phyloP scores from a whole-genome alignment of 2,329 filamentous ascomycete species.

The Xylariomycetidae sp. region DNA sequence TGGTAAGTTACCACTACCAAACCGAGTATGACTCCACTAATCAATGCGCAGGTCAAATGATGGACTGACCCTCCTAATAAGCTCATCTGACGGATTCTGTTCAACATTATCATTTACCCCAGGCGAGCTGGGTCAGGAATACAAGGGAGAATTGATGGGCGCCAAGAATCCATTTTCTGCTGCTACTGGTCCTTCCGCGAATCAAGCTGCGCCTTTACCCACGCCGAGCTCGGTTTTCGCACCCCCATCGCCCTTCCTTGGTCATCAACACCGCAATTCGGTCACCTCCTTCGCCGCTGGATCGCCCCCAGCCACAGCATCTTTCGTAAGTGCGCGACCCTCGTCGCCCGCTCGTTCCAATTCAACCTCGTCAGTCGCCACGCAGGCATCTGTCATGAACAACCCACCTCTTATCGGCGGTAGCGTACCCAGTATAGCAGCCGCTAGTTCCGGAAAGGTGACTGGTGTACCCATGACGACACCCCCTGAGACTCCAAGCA shows the following conservation, averaged over 20 bases:
- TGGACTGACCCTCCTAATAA: slow-evolving; percentile 78
- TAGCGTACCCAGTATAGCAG: slow-evolving; percentile 71
- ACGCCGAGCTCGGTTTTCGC: slow-evolving; percentile 64
- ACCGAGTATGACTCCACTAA: slow-evolving; percentile 17
- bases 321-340: slow-evolving; percentile 60
- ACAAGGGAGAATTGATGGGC: slow-evolving; percentile 62
- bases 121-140: slow-evolving; percentile 79
- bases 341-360: slow-evolving; percentile 81
- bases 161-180: slow-evolving; percentile 38
- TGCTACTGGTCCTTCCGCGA: slow-evolving; percentile 42
- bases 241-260: slow-evolving; percentile 54
- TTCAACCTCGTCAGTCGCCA: slow-evolving; percentile 75
- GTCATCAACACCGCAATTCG: slow-evolving; percentile 55
- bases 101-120: slow-evolving; percentile 80
- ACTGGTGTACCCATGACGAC: slow-evolving; percentile 73
- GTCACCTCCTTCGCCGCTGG: slow-evolving; percentile 53
- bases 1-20: slow-evolving; percentile 58
- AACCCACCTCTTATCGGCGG: slow-evolving; percentile 77
- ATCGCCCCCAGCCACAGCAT: slow-evolving; percentile 52
- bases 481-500: slow-evolving; percentile 81
- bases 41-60: slow-evolving; percentile 60
- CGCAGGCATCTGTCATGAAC: slow-evolving; percentile 62
- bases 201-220: slow-evolving; percentile 64
- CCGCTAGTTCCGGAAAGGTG: slow-evolving; percentile 62
- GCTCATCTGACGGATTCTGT: slow-evolving; percentile 98